phyloP scores from a whole-genome alignment of 2,329 filamentous ascomycete species.

The Aureobasidium sp. region DNA sequence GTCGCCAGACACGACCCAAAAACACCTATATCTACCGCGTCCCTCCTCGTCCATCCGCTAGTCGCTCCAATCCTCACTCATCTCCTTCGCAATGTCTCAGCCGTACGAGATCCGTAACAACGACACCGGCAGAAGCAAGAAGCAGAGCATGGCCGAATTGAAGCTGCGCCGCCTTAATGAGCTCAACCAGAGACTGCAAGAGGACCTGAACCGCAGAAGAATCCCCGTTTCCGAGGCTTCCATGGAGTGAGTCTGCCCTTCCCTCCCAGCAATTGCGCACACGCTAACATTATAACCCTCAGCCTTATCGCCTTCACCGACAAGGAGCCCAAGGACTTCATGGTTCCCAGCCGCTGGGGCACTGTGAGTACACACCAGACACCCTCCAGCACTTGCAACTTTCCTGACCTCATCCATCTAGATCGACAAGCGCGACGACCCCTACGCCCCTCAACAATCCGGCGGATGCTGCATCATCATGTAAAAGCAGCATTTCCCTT shows the following conservation, averaged over 20 bases:
- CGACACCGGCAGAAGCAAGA: slow-evolving; percentile 73
- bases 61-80: neutral
- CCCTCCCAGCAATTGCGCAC: too few species aligned
- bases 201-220: slow-evolving; percentile 89
- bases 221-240: slow-evolving; percentile 94
- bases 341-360: slow-evolving; percentile 97
- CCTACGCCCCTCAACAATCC: slow-evolving; percentile 92
- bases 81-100: slow-evolving; percentile 42
- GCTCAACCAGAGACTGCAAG: slow-evolving; percentile 88
- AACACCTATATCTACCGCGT: neutral
- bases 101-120: slow-evolving; percentile 58
- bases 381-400: slow-evolving; percentile 1
- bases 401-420: slow-evolving; percentile 25
- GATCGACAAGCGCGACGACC: slow-evolving; percentile 92
- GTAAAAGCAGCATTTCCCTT: slow-evolving; percentile 41
- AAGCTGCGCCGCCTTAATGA: slow-evolving; percentile 95
- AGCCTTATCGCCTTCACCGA: slow-evolving; percentile 98
- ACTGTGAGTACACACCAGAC: slow-evolving; percentile 40
- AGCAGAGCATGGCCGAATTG: slow-evolving; percentile 98
- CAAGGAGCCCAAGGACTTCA: slow-evolving; percentile 88
- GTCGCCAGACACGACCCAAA: neutral
- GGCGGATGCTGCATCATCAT: slow-evolving; percentile 93
- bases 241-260: slow-evolving; percentile 35
- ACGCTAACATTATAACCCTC: slow-evolving; percentile 12
- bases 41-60: neutral